Percentiles rank a stretch among this genome's conserved stretches.
Evolutionary conservation across 2,329 filamentous ascomycete species (phyloP).

Genomic region (Claviceps sp.): DNA sequence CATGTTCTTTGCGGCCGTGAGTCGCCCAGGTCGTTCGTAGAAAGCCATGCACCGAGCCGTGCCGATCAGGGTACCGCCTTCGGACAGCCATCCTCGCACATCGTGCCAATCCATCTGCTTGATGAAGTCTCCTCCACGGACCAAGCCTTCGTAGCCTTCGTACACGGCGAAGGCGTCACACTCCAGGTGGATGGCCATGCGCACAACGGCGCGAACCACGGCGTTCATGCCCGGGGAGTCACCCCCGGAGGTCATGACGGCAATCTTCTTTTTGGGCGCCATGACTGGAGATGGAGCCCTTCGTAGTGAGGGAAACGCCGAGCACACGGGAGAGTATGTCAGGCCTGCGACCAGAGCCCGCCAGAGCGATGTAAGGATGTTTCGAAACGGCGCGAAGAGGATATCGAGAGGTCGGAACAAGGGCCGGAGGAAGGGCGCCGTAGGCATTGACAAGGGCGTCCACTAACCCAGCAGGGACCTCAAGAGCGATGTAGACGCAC

Average conservation of each 20-base stretch:
- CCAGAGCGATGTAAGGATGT: constrained; percentile 16
- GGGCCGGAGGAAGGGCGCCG: constrained; percentile 13
- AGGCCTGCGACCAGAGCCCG: constrained; percentile 10
- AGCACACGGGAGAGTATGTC: constrained; percentile 3
- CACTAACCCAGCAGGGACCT: background rate
- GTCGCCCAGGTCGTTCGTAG: constrained; percentile 71
- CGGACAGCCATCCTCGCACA: constrained; percentile 84
- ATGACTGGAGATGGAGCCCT: constrained; percentile 18
- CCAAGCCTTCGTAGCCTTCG: constrained; percentile 92
- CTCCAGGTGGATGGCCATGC: constrained; percentile 75
- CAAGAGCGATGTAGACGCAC: background rate
- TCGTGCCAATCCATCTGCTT: constrained; percentile 82
- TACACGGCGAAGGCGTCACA: constrained; percentile 73
- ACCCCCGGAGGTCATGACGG: constrained; percentile 86
- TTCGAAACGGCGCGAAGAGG: constrained; percentile 15
- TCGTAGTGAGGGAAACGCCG: constrained; percentile 7
- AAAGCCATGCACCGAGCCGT: constrained; percentile 90
- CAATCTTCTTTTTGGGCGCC: constrained; percentile 54
- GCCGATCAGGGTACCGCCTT: constrained; percentile 90
- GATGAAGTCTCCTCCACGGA: constrained; percentile 80
- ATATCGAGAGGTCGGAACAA: constrained; percentile 18
- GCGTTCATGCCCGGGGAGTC: constrained; percentile 94
- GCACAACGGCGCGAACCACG: constrained; percentile 77
- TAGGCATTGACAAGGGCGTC: constrained; percentile 13
- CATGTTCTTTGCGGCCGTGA: constrained; percentile 88